Percentiles rank a stretch among this genome's conserved stretches.
Conservation (phyloP, 2,329 filamentous ascomycete species). For the Sclerotiophoma versabilis region DNA sequence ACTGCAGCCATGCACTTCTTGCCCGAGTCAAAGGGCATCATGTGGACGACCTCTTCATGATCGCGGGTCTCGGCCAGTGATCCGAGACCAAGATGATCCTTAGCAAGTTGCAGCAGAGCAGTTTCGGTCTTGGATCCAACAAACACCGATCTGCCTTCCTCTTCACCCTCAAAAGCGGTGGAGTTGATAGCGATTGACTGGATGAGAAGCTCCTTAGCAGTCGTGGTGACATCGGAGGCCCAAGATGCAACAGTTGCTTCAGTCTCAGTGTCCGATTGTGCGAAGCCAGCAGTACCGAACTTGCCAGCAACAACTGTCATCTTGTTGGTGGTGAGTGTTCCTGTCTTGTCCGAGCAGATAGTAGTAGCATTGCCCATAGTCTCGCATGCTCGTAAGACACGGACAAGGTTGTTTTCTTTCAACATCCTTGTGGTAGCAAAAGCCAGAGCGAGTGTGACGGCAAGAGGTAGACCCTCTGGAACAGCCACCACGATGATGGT, state of each 20-base stretch:
- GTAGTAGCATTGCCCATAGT: conserved; percentile 48
- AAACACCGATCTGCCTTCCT: conserved; percentile 56
- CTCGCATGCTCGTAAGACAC: conserved; percentile 44
- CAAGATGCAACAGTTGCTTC: conserved; percentile 51
- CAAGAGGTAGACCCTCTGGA: conserved; percentile 49
- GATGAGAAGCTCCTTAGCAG: conserved; percentile 37
- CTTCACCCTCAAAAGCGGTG: conserved; percentile 60
- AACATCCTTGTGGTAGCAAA: conserved; percentile 47
- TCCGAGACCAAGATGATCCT: conserved; percentile 59
- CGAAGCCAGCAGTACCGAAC: conserved; percentile 52
- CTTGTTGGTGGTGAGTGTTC: conserved; percentile 48
- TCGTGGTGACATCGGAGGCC: conserved; percentile 54
- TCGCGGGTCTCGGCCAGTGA: conserved; percentile 57
- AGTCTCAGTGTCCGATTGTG: conserved; percentile 57
- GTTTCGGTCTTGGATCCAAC: conserved; percentile 66
- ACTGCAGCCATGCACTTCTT: conserved; percentile 66
- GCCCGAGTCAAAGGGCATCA: conserved; percentile 63
- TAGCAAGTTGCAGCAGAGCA: conserved; percentile 60
- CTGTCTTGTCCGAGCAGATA: conserved; percentile 49
- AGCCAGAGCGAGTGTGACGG: conserved; percentile 46
- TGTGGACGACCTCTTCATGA: conserved; percentile 58
- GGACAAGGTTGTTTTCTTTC: conserved; percentile 47
- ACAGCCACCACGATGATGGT: conserved; percentile 54
- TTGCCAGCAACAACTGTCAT: conserved; percentile 53
- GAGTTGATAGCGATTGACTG: conserved; percentile 54